phyloP scores from a whole-genome alignment of 805 yeast genomes.

The Kazachstania martiniae region DNA sequence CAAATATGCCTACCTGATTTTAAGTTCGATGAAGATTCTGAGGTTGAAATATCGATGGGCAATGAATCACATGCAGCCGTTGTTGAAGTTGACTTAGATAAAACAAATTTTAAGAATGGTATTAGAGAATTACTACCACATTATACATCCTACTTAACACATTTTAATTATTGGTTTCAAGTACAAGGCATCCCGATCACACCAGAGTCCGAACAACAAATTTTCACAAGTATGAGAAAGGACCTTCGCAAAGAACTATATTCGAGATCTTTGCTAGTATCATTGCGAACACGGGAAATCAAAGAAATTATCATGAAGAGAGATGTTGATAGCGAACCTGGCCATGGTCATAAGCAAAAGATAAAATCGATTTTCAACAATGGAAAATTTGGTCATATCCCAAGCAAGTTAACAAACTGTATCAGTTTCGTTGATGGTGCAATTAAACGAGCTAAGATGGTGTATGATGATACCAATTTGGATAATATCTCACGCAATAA shows the following conservation, averaged over 20 bases:
- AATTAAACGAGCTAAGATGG: constrained; percentile 14
- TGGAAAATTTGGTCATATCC: constrained; percentile 17
- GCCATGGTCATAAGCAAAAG: constrained; percentile 12
- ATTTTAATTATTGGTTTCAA: constrained; percentile 28
- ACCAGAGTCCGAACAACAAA: constrained; percentile 39
- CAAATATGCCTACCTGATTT: constrained; percentile 6
- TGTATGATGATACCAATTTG: constrained; percentile 13
- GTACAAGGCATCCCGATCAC: constrained; percentile 44
- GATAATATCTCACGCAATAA: constrained; percentile 6
- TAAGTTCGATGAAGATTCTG: constrained; percentile 2
- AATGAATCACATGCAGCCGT: constrained; percentile 19
- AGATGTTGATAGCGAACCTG: constrained; percentile 6
- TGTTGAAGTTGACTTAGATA: constrained; percentile 17
- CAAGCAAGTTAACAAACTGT: constrained; percentile 14
- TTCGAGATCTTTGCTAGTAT: constrained; percentile 25
- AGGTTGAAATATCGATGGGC: constrained; percentile 6
- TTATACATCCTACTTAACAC: constrained; percentile 20
- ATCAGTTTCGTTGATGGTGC: constrained; percentile 13
- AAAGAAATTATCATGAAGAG: constrained; percentile 24
- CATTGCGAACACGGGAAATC: constrained; percentile 30
- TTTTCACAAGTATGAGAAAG: constrained; percentile 41
- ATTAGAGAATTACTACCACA: constrained; percentile 20
- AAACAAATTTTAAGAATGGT: constrained; percentile 1
- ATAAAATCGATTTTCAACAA: constrained; percentile 20
- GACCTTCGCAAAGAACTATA: constrained; percentile 29